Percentiles rank a stretch among this genome's conserved stretches.
Evolutionary conservation across 805 yeast species (phyloP).

Genomic region (Metschnikowia baotianmanensis): DNA sequence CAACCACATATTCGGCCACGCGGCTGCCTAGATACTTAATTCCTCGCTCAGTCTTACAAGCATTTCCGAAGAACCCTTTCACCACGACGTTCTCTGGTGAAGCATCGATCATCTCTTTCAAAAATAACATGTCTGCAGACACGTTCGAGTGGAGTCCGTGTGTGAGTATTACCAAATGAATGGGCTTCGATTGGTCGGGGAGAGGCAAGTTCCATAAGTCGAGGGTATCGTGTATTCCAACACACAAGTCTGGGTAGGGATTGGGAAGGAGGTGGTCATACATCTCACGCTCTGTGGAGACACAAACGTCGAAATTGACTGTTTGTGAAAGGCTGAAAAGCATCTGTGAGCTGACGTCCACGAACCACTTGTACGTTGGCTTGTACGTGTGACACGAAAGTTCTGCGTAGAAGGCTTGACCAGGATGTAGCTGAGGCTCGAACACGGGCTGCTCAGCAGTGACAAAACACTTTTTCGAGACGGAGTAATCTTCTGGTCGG

Average conservation of each 20-base stretch:
- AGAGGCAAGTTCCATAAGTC: constrained; percentile 75
- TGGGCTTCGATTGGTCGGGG: constrained; percentile 48
- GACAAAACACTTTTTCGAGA: constrained; percentile 50
- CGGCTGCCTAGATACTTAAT: constrained; percentile 79
- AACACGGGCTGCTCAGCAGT: constrained; percentile 77
- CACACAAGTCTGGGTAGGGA: constrained; percentile 34
- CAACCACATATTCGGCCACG: constrained; percentile 70
- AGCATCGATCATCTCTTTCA: constrained; percentile 75
- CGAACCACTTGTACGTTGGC: constrained; percentile 63
- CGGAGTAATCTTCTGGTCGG: constrained; percentile 61
- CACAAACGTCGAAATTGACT: constrained; percentile 61
- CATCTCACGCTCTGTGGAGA: constrained; percentile 27
- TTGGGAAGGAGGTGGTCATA: constrained; percentile 31
- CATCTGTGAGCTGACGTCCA: constrained; percentile 80
- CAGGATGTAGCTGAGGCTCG: constrained; percentile 70
- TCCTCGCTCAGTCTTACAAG: constrained; percentile 87
- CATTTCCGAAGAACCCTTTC: constrained; percentile 80
- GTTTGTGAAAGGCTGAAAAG: constrained; percentile 66
- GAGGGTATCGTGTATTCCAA: constrained; percentile 55
- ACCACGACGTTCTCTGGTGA: constrained; percentile 68
- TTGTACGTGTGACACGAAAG: constrained; percentile 63
- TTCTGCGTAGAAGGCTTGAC: constrained; percentile 59
- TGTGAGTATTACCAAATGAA: constrained; percentile 80
- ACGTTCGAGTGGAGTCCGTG: constrained; percentile 92
- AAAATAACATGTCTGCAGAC: constrained; percentile 84